Conservation (phyloP, 108 stramenopile species). For the Stephanodiscus minutulus region DNA sequence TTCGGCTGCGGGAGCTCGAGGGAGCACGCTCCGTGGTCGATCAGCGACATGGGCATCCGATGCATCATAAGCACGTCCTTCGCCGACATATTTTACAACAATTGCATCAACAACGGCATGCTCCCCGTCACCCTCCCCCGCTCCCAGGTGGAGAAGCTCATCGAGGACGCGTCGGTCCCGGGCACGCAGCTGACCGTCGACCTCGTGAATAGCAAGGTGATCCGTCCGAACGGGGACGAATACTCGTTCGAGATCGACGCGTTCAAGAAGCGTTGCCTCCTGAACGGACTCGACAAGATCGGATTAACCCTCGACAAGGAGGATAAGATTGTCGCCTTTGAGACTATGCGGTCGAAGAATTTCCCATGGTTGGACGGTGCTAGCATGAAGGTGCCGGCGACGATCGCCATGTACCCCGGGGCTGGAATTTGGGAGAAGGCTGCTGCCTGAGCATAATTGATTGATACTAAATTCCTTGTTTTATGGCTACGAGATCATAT, state of each 20-base stretch:
- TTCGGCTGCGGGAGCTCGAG: slow-evolving; percentile 92
- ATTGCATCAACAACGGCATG: slow-evolving; percentile 98
- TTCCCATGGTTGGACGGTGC: slow-evolving; percentile 95
- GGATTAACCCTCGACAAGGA: slow-evolving; percentile 90
- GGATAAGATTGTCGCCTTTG: slow-evolving; percentile 83
- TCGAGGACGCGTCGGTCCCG: slow-evolving; percentile 71
- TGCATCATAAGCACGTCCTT: slow-evolving; percentile 92
- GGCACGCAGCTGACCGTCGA: slow-evolving; percentile 86
- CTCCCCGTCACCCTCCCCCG: slow-evolving; percentile 83
- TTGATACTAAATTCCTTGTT: neutral
- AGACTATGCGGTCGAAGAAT: slow-evolving; percentile 62
- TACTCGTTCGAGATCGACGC: slow-evolving; percentile 85
- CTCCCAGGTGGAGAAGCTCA: slow-evolving; percentile 71
- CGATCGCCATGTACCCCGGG: slow-evolving; percentile 82
- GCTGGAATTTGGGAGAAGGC: slow-evolving; percentile 70
- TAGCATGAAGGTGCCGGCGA: slow-evolving; percentile 82
- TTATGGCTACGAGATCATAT: too few species aligned
- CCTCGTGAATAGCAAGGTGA: slow-evolving; percentile 86
- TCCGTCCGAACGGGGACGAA: slow-evolving; percentile 77
- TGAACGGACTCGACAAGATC: slow-evolving; percentile 94
- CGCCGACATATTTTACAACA: slow-evolving; percentile 97
- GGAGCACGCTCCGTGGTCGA: slow-evolving; percentile 96
- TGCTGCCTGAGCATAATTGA: slow-evolving; percentile 26
- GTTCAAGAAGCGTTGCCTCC: slow-evolving; percentile 88
- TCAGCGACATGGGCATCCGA: slow-evolving; percentile 91